Base-by-base conservation (phyloP, 768 basidiomycete genomes). In the Coprinopsis strossmayeri region DNA sequence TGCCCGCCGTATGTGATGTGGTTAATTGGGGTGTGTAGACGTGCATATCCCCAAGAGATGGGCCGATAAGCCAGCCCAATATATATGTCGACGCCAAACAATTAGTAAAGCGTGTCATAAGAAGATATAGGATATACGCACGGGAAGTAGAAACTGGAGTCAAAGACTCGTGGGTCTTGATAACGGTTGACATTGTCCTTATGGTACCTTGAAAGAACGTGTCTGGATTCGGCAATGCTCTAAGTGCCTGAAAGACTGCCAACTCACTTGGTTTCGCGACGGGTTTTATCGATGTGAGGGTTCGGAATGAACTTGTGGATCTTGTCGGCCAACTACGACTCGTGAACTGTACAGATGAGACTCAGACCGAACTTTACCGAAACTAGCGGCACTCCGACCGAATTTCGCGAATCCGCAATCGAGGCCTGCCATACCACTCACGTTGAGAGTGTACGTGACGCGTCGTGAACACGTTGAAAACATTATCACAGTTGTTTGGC, bases 61-160 rank as follows among this genome's bases (percentile, higher is more conserved):
- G n/a, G n/a, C n/a, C n/a, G n/a, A n/a, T n/a, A n/a, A n/a, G n/a
- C n/a, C n/a, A n/a, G n/a, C n/a, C n/a, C n/a, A n/a, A n/a, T n/a
- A n/a, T n/a, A n/a, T n/a, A n/a, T n/a, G n/a, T n/a, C n/a, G n/a
- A n/a, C n/a, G 18, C 17, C 35, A 9, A 38, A 10, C 9, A 5
- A 17, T 10, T 10, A 18, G 35, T 10, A 18, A 17, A 10, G 17
- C 9, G 35, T 17, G 35, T 10, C 5, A 11, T 18, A 9, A 38
- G 9, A 5, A 38, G 35, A 11, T 38, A 15, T 18, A 38, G 48
- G 27, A 5, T 5, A 32, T 34, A 64, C 71, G 46, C 50, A 77
- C 76, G 60, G 21, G 65, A 23, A 25, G 70, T 74, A 32, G 69
- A 71, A 34, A 77, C 69, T 45, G 67, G 57, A 48, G 55, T 55